Conservation (phyloP, 345 rosid species). For the Pugionium cornutum region DNA sequence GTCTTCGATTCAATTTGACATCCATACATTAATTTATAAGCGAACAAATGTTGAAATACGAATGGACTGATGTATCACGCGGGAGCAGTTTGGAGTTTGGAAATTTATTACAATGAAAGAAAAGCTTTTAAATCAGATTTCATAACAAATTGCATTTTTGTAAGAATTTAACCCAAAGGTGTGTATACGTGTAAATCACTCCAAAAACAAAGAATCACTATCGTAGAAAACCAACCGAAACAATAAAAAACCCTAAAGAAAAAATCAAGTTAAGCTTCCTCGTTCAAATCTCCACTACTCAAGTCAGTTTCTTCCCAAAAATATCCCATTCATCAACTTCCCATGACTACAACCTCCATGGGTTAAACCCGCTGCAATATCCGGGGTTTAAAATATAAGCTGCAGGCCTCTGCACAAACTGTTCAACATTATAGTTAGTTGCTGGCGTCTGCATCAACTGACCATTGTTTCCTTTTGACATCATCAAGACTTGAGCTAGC, state of each 20-base stretch:
- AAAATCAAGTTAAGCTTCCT: not conserved
- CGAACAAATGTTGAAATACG: no score
- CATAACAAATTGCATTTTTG: no score
- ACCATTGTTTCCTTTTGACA: conserved; percentile 34
- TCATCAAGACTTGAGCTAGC: conserved; percentile 26
- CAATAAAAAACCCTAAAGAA: conserved; percentile 22
- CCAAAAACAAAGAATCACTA: no score
- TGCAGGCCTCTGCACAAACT: conserved; percentile 9
- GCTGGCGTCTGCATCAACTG: conserved; percentile 26
- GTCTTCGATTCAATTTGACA: no score
- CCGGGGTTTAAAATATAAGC: conserved; percentile 20
- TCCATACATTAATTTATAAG: no score
- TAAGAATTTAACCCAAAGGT: no score
- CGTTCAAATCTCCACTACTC: conserved; percentile 7
- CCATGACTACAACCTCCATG: conserved; percentile 7
- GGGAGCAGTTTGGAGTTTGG: no score
- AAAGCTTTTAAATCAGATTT: no score
- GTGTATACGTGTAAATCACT: no score
- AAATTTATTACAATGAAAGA: no score
- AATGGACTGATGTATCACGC: no score
- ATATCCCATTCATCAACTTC: conserved; percentile 8
- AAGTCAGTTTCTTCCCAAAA: conserved; percentile 13
- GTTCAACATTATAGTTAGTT: conserved; percentile 23
- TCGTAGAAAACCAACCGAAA: conserved; percentile 21
- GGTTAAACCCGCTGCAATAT: conserved; percentile 2